Conservation (phyloP, 2,329 filamentous ascomycete species). For the Paecilomyces niveus region DNA sequence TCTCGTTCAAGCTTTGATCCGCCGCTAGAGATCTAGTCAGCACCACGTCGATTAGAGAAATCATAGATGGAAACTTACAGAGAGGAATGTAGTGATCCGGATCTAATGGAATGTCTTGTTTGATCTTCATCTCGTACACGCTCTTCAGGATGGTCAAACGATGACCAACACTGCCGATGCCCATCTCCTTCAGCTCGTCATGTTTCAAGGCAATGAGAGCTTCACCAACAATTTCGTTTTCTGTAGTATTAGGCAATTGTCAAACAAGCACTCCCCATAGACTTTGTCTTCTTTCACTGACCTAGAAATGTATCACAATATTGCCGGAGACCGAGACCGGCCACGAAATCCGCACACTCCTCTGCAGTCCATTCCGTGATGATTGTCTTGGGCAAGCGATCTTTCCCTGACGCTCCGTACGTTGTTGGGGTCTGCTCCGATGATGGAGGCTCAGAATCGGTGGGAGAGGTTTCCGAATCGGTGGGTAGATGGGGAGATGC, state of each 20-base stretch:
- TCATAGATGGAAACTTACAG: conserved; percentile 52
- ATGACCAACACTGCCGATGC: conserved; percentile 86
- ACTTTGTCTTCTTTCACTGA: conserved; percentile 39
- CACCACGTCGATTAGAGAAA: conserved; percentile 4
- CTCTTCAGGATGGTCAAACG: conserved; percentile 90
- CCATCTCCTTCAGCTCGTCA: conserved; percentile 92
- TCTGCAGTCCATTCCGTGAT: conserved; percentile 63
- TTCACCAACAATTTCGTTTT: conserved; percentile 91
- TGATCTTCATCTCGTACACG: conserved; percentile 93
- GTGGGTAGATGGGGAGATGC: conserved; percentile 50
- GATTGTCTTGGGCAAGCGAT: conserved; percentile 47
- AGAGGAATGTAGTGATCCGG: conserved; percentile 89
- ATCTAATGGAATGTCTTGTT: conserved; percentile 84
- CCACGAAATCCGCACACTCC: conserved; percentile 84
- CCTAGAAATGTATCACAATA: conserved; percentile 79
- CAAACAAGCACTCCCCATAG: conserved; percentile 1
- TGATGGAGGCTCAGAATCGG: conserved; percentile 52
- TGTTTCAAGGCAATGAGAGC: conserved; percentile 82
- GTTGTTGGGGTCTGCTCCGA: conserved; percentile 58
- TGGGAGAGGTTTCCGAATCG: conserved; percentile 52
- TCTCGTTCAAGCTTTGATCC: conserved; percentile 79
- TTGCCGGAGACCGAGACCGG: conserved; percentile 69
- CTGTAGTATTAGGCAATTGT: conserved; percentile 39
- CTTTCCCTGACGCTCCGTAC: conserved; percentile 46
- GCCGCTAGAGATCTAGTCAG: conserved; percentile 54